A percentile compares a stretch with the other conserved stretches of the same genome.
phyloP scores from a whole-genome alignment of 208 protist genomes.

The Wallacemonas sp. region DNA sequence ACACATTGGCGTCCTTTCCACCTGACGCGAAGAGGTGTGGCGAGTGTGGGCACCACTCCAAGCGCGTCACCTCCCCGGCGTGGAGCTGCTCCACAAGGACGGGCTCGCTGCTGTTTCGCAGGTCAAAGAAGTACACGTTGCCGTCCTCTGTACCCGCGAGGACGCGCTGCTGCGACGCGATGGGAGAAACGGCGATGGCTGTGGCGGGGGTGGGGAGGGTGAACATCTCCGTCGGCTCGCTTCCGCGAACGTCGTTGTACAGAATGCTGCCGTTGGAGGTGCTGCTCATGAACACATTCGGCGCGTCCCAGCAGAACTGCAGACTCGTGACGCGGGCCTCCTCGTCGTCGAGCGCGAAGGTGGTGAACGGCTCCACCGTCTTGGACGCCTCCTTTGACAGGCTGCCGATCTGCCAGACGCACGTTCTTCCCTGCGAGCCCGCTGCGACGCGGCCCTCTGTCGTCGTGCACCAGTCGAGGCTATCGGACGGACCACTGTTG shows the following conservation, averaged over 20 bases:
- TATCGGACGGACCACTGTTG: conserved; percentile 52
- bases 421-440: conserved; percentile 58
- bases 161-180: conserved; percentile 47
- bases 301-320: conserved; percentile 65
- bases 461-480: conserved; percentile 77
- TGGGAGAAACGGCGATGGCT: conserved; percentile 50
- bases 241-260: conserved; percentile 50
- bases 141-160: conserved; percentile 64
- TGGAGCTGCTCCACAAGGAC: conserved; percentile 55
- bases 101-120: conserved; percentile 54
- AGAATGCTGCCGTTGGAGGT: conserved; percentile 51
- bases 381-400: conserved; percentile 65
- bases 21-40: conserved; percentile 77
- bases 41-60: conserved; percentile 88
- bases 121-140: conserved; percentile 65
- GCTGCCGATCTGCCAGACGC: conserved; percentile 77
- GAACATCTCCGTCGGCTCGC: conserved; percentile 49
- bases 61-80: conserved; percentile 53
- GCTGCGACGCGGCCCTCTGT: conserved; percentile 59
- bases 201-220: conserved; percentile 37
- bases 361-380: conserved; percentile 44
- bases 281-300: conserved; percentile 43
- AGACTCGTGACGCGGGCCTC: conserved; percentile 54
- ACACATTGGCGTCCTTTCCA: conserved; percentile 73
- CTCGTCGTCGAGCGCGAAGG: conserved; percentile 50